Conservation (phyloP, 108 stramenopile species). For the Thalassiosira profunda region DNA sequence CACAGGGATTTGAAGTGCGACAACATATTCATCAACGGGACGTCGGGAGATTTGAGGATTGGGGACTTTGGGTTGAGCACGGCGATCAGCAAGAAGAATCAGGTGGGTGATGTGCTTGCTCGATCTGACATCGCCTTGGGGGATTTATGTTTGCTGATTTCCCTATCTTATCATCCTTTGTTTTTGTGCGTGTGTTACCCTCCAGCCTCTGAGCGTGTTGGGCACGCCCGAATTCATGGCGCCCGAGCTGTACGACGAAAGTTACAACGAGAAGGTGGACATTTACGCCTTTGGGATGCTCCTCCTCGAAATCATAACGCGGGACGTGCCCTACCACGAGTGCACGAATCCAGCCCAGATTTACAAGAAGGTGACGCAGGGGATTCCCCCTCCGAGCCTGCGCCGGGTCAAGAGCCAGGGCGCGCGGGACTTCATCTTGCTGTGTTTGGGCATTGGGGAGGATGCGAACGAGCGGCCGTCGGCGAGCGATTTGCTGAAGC, state of each 20-base stretch:
- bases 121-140: background rate
- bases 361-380: constrained; percentile 93
- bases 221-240: constrained; percentile 99
- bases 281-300: constrained; percentile 99
- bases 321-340: constrained; percentile 96
- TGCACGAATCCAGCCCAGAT: constrained; percentile 96
- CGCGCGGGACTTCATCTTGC: constrained; percentile 89
- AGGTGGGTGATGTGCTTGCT: constrained; percentile 25
- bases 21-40: constrained; percentile 98
- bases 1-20: constrained; percentile 98
- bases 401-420: constrained; percentile 72
- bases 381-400: constrained; percentile 86
- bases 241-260: constrained; percentile 98
- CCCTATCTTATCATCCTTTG: background rate
- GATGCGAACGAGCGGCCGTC: constrained; percentile 71
- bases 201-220: constrained; percentile 83
- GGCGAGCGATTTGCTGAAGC: constrained; percentile 74
- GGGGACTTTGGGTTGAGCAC: constrained; percentile 98
- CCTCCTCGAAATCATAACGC: constrained; percentile 97
- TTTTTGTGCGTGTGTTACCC: background rate
- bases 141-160: background rate
- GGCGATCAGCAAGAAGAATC: constrained; percentile 81
- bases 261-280: constrained; percentile 98
- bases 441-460: constrained; percentile 84
- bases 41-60: constrained; percentile 96